Percentiles rank a stretch among this genome's conserved stretches.
These are phyloP conservation scores for Nothophaeocryptopus gaeumannii DNA, from an alignment of 2,329 filamentous ascomycete genomes.

Conservation along the genomic window DNA sequence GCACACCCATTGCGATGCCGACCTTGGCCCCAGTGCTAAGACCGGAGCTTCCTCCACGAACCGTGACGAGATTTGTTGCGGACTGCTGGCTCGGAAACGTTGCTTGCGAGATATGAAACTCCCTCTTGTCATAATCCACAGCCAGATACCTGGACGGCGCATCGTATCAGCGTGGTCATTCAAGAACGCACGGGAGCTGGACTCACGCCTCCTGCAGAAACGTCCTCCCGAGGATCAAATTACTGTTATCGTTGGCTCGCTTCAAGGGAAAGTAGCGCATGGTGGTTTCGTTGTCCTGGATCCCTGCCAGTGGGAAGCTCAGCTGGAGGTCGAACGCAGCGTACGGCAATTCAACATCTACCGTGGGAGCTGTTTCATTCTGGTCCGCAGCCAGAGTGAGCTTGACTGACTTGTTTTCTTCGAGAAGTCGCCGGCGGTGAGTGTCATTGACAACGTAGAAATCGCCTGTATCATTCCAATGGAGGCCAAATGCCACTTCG, in stretches of 20 bases:
- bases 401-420: constrained; percentile 36
- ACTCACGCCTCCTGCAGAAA: constrained; percentile 35
- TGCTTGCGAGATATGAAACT: constrained; percentile 13
- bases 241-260: constrained; percentile 19
- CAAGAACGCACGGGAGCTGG: too few species aligned
- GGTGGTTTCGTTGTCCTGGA: constrained; percentile 40
- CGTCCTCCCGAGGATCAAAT: constrained; percentile 28
- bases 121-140: constrained; percentile 11
- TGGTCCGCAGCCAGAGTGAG: constrained; percentile 28
- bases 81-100: not conserved
- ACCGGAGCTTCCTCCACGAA: not conserved
- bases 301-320: constrained; percentile 10
- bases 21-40: constrained; percentile 17
- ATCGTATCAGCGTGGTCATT: not conserved
- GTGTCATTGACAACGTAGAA: constrained; percentile 42
- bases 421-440: constrained; percentile 33
- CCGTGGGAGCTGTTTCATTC: not conserved
- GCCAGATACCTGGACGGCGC: constrained; percentile 8
- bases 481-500: constrained; percentile 40
- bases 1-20: constrained; percentile 14
- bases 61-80: too few species aligned
- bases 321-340: constrained; percentile 30
- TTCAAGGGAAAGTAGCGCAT: constrained; percentile 28
- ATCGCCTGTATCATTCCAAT: constrained; percentile 36
- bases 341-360: constrained; percentile 30